phyloP scores from a whole-genome alignment of 2,329 filamentous ascomycete species.

The Trichoderma semiorbis region DNA sequence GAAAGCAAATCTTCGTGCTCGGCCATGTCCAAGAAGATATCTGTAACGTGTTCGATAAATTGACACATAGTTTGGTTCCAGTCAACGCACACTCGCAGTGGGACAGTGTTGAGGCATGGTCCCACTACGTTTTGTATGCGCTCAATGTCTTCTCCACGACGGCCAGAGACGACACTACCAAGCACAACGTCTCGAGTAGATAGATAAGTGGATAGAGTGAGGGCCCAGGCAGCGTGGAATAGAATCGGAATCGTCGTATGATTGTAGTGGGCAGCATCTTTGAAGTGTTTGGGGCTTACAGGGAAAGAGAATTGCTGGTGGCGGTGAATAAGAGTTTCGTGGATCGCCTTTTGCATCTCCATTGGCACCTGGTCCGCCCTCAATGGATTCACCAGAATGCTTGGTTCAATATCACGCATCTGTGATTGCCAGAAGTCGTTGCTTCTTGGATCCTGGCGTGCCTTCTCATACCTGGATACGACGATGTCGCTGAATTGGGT shows the following conservation, averaged over 20 bases:
- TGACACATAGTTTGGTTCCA: background rate
- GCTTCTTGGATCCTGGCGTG: background rate
- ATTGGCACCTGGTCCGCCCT: background rate
- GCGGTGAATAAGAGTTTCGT: background rate
- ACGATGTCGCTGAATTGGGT: background rate
- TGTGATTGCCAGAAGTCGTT: background rate
- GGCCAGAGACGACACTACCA: background rate
- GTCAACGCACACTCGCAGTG: background rate
- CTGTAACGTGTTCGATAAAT: background rate
- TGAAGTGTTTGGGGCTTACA: background rate
- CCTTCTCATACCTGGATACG: background rate
- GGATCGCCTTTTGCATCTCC: background rate
- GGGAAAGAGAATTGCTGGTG: background rate
- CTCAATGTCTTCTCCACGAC: background rate
- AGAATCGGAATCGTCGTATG: background rate
- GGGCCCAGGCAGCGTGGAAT: background rate
- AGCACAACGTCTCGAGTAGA: background rate
- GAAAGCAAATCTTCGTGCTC: background rate
- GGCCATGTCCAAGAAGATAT: background rate
- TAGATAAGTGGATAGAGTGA: background rate
- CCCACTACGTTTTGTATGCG: background rate
- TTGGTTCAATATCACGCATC: background rate
- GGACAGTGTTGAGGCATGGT: background rate
- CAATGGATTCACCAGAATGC: background rate
- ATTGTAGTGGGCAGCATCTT: background rate